These are phyloP conservation scores for Pyrus bretschneideri DNA, from an alignment of 306 rosid genomes.

Conservation along the genomic window DNA sequence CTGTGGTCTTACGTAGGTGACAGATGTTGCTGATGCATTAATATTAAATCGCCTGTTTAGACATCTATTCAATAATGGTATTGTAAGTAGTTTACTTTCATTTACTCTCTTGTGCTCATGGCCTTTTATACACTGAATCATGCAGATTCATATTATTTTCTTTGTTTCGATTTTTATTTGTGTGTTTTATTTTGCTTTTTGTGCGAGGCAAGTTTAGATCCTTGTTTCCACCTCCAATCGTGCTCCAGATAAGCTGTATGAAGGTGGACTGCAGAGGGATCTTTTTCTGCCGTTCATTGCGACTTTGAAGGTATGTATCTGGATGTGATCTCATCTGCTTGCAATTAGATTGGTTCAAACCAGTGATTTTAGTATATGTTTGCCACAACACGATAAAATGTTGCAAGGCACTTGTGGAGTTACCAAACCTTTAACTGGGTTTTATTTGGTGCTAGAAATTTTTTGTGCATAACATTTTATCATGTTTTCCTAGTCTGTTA, in stretches of 20 bases:
- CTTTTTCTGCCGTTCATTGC: conserved; percentile 91
- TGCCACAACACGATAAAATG: neutral
- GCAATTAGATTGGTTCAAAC: conserved; percentile 9
- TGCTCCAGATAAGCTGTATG: conserved; percentile 85
- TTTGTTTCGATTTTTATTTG: conserved; percentile 3
- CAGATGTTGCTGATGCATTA: conserved; percentile 98
- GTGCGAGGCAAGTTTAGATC: conserved; percentile 54
- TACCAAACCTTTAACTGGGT: conserved; percentile 6
- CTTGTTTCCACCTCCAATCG: conserved; percentile 94
- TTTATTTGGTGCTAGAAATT: neutral
- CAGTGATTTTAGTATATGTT: conserved; percentile 4
- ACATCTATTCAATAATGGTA: conserved; percentile 73
- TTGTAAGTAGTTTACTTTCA: conserved; percentile 47
- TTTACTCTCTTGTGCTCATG: neutral
- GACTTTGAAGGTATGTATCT: conserved; percentile 57
- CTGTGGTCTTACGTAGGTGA: conserved; percentile 50
- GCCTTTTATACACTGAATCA: conserved; percentile 4
- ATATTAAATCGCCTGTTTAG: conserved; percentile 71
- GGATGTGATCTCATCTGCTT: conserved; percentile 5
- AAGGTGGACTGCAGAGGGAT: conserved; percentile 96
- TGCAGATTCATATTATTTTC: conserved; percentile 1
- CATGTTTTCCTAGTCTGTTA: neutral
- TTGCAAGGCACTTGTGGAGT: neutral
- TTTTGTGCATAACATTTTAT: neutral
- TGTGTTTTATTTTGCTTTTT: conserved; percentile 13